Evolutionary conservation across 495 filamentous ascomycete genomes (phyloP), one percentile per base, ranked within the genome.

Genomic region (Terfezia boudieri): DNA sequence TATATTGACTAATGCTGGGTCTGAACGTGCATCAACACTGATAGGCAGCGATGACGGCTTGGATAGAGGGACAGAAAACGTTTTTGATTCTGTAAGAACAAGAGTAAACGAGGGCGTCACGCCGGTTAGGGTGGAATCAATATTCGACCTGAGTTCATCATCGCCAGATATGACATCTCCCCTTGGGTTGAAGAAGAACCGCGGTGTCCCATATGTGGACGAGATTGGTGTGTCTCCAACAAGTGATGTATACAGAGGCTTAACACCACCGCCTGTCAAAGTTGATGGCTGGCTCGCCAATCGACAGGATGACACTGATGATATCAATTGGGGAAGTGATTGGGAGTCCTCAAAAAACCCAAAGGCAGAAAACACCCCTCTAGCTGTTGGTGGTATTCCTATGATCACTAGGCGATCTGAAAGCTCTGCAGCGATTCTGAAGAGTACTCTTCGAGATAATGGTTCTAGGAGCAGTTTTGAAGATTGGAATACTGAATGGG

Each of bases 1-100:
- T 37, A 55, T 57, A 61, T 67, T 64, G 59, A 67, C 66, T 64
- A 49, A 65, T 61, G 53, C 61, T 9, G 61, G 71, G 49, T 82
- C 83, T 22, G 86, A 94, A 58, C 82, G 79, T 49, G 75, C 84
- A 11, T 89, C 84, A 7, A 93, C 86, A 2, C 67, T 88, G 23
- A 77, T 84, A 37, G 84, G 85, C 37, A 94, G 88, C 17, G 89
- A 98, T 51, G 49, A n/a, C 58, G 74, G 73, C 58, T 79, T 77
- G 4, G 87, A 93, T 60, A 79, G 84, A 55, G 76, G 83, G 67
- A 94, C 83, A 60, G 90, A 95, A 59, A 89, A 84, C 7, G 77
- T 87, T 50, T 96, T 84, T 69, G 90, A 96, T 66, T 95, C 88
- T 14, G 71, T 90, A 57, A 80, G 86, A 55, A 94, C 89, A 9